A percentile compares a stretch with the other conserved stretches of the same genome.
These are phyloP conservation scores for Bryopsis sp. DNA, from an alignment of 139 green algal species.

Conservation along the genomic window DNA sequence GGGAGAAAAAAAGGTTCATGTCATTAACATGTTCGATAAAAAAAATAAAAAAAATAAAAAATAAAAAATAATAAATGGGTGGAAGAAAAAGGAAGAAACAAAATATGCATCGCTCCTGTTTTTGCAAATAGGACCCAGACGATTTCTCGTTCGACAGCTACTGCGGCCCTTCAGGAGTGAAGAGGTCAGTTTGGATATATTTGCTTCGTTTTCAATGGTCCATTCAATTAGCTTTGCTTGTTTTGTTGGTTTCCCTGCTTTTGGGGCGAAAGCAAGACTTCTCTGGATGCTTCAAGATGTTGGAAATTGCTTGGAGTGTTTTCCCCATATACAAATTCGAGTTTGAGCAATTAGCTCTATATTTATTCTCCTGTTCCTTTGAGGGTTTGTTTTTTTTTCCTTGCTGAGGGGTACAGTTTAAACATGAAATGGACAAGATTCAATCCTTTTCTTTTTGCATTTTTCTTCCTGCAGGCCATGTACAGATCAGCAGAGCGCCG, in stretches of 20 bases:
- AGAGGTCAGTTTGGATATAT: not conserved
- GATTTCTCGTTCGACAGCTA: not conserved
- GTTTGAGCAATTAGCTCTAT: no score
- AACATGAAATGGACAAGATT: not conserved
- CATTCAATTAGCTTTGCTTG: not conserved
- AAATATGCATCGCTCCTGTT: not conserved
- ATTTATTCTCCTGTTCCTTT: not conserved
- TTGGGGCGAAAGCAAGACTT: not conserved
- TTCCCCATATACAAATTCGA: not conserved
- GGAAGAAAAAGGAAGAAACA: not conserved
- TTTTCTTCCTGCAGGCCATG: not conserved
- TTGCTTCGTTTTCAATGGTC: not conserved
- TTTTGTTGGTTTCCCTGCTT: not conserved
- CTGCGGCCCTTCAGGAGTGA: not conserved
- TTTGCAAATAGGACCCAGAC: not conserved
- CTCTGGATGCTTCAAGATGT: not conserved
- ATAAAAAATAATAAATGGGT: not conserved
- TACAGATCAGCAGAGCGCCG: not conserved
- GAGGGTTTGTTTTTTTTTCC: not conserved
- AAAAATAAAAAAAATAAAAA: not conserved
- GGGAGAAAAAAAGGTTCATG: not conserved
- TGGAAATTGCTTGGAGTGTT: not conserved
- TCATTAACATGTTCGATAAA: not conserved
- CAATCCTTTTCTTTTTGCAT: no score
- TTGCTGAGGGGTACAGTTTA: not conserved